Evolutionary conservation across 2,329 filamentous ascomycete genomes (phyloP), one percentile per base, ranked within the genome.

Genomic region (Chrysoporthe puriensis): DNA sequence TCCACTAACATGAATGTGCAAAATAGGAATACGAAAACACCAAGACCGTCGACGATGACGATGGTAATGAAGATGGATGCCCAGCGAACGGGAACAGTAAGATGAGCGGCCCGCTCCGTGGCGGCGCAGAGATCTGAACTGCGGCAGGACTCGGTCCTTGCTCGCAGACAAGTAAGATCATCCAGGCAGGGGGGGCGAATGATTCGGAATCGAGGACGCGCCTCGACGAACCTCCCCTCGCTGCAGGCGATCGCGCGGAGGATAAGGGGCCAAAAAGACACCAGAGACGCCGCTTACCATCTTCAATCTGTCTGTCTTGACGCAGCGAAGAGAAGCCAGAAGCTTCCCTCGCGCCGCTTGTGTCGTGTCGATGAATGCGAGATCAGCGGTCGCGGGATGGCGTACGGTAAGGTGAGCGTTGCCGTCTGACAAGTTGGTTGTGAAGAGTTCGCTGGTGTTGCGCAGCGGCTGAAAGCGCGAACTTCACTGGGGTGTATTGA

Each of bases 241-340:
- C 11, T 57, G 57, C n/a, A 9, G 40, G 18, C 58, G n/a, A 42
- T 18, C 7, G 32, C 18, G 44, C 11, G 54, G 13, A 16, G n/a
- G 18, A 18, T 16, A 54, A 42, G 36, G 57, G 40, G 57, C 11
- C 43, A 18, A 32, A 43, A 11, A 43, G n/a, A 9, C 57, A 40
- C 21, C 18, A 60, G 57, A 66, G 18, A n/a, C 21, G 11, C 11
- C n/a, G 57, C 73, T 70, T 66, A 76, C 75, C 75, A 72, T 71
- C 16, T 46, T 69, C 16, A 7, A 40, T 14, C 18, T 34, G 42
- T 44, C 18, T 40, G 34, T 50, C 43, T 48, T 36, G 59, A 50
- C 34, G 68, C 68, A 63, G 68, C 66, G 59, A 68, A 67, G 54
- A 68, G 66, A 62, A 68, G 68, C 68, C 40, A 54, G 34, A 44